Base-by-base conservation (phyloP, 352 stramenopile genomes). In the Stramenopiles sp. region DNA sequence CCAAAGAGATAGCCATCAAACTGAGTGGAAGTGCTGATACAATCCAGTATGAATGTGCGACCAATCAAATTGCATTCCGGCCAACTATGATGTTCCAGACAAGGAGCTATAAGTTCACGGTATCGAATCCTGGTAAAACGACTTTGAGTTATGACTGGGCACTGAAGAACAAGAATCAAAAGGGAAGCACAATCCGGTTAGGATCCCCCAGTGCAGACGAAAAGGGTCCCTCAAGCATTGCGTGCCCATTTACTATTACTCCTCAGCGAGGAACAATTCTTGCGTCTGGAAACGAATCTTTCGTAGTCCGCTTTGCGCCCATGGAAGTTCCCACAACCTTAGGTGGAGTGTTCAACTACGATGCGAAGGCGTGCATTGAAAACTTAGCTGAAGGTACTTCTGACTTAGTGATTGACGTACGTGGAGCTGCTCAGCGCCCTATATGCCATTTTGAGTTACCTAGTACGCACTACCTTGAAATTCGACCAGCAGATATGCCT, bases 391-490 rank as follows among this genome's bases (percentile, higher is more conserved):
- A 18, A 12, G 43, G 43, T 63, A 63, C 43, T 63, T 18, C 12
- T 25, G 43, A 63, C 25, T 63, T 63, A 63, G 25, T 63, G 43
- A 12, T 63, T 63, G 75, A 83, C 32, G 81, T 96, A 0, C 80
- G 77, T 0, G 91, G 89, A 32, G 80, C 77, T 32, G 92, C 89
- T 0, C 81, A 90, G 4, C 82, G 91, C 34, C 91, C 91, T 4
- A 85, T 94, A 1, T 95, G 88, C 33, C 91, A 97, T 78, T 92
- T 97, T 68, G 92, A 96, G 32, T 82, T 97, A 0, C 82, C 92
- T 53, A 81, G 80, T 3, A 92, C 85, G 34, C 87, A 96, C 49
- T 97, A 97, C 48, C 76, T 92, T 0, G 79, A 84, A 71, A 83
- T 84, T 30, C 82, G 91, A 37, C 80, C 82, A 0, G 82, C 83